phyloP scores from a whole-genome alignment of 805 yeast genomes.

The Peterozyma xylosa region DNA sequence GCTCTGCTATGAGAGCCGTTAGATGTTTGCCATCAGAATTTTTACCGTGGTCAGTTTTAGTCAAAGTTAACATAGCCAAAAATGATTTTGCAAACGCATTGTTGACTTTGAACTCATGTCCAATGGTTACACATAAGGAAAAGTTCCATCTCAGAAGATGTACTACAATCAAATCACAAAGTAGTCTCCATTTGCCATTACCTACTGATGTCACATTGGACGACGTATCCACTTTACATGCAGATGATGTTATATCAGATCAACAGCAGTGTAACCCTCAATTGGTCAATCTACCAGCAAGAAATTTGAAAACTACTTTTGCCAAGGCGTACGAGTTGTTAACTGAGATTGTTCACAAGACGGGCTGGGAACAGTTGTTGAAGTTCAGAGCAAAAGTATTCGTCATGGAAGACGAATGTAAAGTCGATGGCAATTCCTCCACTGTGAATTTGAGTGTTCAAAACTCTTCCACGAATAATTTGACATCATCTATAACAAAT shows the following conservation, averaged over 20 bases:
- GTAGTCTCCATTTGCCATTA: slow-evolving; percentile 63
- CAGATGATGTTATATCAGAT: slow-evolving; percentile 57
- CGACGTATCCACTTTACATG: slow-evolving; percentile 61
- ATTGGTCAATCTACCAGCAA: slow-evolving; percentile 58
- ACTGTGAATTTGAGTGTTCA: background rate
- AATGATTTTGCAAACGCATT: slow-evolving; percentile 68
- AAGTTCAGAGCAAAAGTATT: slow-evolving; percentile 55
- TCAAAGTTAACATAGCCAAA: slow-evolving; percentile 52
- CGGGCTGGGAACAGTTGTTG: slow-evolving; percentile 69
- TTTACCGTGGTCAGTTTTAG: slow-evolving; percentile 64
- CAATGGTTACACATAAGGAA: slow-evolving; percentile 72
- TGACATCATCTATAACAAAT: slow-evolving; percentile 4
- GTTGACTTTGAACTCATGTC: slow-evolving; percentile 69
- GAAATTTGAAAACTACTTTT: slow-evolving; percentile 54
- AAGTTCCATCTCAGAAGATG: slow-evolving; percentile 54
- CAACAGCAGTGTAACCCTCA: slow-evolving; percentile 59
- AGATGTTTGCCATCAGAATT: slow-evolving; percentile 71
- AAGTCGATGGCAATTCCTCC: slow-evolving; percentile 18
- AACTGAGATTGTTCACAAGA: slow-evolving; percentile 55
- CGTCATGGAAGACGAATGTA: slow-evolving; percentile 62
- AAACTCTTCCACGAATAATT: background rate
- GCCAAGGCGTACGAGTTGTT: slow-evolving; percentile 52
- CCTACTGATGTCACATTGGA: slow-evolving; percentile 68
- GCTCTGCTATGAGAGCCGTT: slow-evolving; percentile 56
- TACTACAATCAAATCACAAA: slow-evolving; percentile 37